Conservation (phyloP, 2,329 filamentous ascomycete species). For the Penicillium oxalicum region DNA sequence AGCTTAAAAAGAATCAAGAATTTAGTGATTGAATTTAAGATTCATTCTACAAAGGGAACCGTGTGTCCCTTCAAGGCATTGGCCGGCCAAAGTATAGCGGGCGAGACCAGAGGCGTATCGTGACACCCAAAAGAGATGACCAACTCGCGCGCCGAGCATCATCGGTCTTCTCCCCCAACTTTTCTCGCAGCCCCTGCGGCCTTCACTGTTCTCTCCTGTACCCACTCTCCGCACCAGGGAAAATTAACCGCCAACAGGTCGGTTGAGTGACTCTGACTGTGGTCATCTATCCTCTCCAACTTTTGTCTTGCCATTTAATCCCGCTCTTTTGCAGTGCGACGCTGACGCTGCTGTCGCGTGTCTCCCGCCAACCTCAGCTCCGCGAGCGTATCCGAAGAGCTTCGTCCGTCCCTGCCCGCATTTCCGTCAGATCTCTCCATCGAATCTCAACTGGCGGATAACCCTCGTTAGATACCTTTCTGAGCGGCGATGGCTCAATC, state of each 20-base stretch:
- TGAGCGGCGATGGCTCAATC: slow-evolving; percentile 48
- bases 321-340: no score
- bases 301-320: no score
- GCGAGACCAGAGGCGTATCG: no score
- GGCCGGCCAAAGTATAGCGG: no score
- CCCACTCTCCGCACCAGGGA: neutral
- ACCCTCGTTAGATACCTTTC: slow-evolving; percentile 5
- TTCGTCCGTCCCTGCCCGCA: slow-evolving; percentile 5
- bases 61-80: no score
- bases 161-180: slow-evolving; percentile 9
- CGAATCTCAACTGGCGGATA: slow-evolving; percentile 3
- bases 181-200: slow-evolving; percentile 17
- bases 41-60: no score
- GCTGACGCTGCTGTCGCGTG: slow-evolving; percentile 7
- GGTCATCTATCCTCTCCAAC: no score
- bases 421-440: slow-evolving; percentile 1
- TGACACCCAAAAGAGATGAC: neutral
- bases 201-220: slow-evolving; percentile 10
- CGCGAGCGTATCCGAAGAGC: slow-evolving; percentile 1
- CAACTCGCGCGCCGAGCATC: neutral
- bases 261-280: no score
- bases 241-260: neutral
- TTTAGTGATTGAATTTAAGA: no score
- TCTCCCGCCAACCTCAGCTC: slow-evolving; percentile 4
- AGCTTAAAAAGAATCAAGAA: no score